phyloP scores from a whole-genome alignment of 2,329 filamentous ascomycete genomes.

The Ophiostoma australiae region DNA sequence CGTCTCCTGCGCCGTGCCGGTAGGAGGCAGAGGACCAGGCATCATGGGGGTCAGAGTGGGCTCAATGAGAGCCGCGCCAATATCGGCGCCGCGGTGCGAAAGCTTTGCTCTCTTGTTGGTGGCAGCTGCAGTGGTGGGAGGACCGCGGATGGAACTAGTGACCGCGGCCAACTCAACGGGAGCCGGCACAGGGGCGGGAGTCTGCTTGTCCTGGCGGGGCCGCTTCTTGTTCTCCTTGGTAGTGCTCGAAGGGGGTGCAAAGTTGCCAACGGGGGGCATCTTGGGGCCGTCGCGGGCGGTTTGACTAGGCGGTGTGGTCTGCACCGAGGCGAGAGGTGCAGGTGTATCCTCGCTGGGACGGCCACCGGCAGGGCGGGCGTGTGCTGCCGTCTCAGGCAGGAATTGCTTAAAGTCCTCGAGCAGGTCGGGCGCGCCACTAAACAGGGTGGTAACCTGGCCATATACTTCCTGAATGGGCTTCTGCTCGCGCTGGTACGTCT shows the following conservation, averaged over 20 bases:
- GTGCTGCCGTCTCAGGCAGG: constrained; percentile 74
- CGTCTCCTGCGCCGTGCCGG: constrained; percentile 65
- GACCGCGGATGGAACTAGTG: constrained; percentile 37
- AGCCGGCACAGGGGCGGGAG: constrained; percentile 45
- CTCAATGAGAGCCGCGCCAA: constrained; percentile 58
- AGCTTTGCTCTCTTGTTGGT: constrained; percentile 67
- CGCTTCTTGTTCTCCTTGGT: constrained; percentile 90
- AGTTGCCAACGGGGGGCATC: constrained; percentile 91
- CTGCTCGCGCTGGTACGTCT: constrained; percentile 96
- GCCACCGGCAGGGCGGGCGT: constrained; percentile 52
- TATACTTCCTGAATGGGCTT: constrained; percentile 99
- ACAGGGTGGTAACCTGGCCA: constrained; percentile 88
- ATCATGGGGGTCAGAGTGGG: constrained; percentile 84
- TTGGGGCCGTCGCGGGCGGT: constrained; percentile 59
- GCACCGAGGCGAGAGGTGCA: constrained; percentile 41
- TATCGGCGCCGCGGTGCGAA: constrained; percentile 58
- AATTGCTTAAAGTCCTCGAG: constrained; percentile 99
- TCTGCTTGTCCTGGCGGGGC: constrained; percentile 56
- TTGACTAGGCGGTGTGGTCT: constrained; percentile 52
- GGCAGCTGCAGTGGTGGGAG: constrained; percentile 33
- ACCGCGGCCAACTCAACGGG: constrained; percentile 38
- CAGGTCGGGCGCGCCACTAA: constrained; percentile 87
- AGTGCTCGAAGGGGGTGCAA: constrained; percentile 74
- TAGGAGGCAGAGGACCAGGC: constrained; percentile 79
- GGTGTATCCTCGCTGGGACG: constrained; percentile 64